A percentile compares a stretch with the other conserved stretches of the same genome.
These are phyloP conservation scores for Nitzschia sp. DNA, from an alignment of 108 stramenopile genomes.

Conservation along the genomic window DNA sequence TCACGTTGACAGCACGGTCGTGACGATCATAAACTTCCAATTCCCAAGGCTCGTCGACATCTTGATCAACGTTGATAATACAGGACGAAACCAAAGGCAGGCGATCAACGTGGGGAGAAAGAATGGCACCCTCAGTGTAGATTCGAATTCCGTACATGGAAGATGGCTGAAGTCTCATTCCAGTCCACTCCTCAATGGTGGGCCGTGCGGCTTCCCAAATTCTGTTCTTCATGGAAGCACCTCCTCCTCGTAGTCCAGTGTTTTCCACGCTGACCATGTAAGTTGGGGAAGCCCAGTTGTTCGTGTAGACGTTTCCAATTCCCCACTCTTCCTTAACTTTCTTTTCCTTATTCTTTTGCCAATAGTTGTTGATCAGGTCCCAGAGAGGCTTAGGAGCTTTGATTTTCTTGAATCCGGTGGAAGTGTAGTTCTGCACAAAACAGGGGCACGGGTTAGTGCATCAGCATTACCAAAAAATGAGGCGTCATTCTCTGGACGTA, in stretches of 20 bases:
- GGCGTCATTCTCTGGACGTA: conserved; percentile 1
- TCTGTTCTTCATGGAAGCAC: conserved; percentile 55
- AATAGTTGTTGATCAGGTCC: conserved; percentile 60
- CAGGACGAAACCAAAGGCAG: conserved; percentile 84
- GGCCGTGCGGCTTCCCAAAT: conserved; percentile 79
- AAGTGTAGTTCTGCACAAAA: conserved; percentile 53
- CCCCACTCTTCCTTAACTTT: conserved; percentile 34
- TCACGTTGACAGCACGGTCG: conserved; percentile 85
- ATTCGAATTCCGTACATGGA: conserved; percentile 89
- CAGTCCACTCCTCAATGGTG: conserved; percentile 90
- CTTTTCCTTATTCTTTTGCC: conserved; percentile 53
- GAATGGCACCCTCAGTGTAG: conserved; percentile 79
- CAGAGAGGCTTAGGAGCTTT: conserved; percentile 56
- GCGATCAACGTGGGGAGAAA: conserved; percentile 91
- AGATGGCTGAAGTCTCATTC: conserved; percentile 77
- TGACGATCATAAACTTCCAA: conserved; percentile 84
- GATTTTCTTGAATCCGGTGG: conserved; percentile 74
- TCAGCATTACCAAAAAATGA: not conserved
- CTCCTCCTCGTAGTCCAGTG: conserved; percentile 63
- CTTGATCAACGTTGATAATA: conserved; percentile 90
- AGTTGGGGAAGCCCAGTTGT: conserved; percentile 69
- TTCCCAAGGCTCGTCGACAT: conserved; percentile 90
- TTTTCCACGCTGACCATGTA: conserved; percentile 83
- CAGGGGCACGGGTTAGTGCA: not conserved
- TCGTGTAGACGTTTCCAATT: conserved; percentile 72